phyloP scores from a whole-genome alignment of 352 stramenopile genomes.

The Pythium folliculosum region DNA sequence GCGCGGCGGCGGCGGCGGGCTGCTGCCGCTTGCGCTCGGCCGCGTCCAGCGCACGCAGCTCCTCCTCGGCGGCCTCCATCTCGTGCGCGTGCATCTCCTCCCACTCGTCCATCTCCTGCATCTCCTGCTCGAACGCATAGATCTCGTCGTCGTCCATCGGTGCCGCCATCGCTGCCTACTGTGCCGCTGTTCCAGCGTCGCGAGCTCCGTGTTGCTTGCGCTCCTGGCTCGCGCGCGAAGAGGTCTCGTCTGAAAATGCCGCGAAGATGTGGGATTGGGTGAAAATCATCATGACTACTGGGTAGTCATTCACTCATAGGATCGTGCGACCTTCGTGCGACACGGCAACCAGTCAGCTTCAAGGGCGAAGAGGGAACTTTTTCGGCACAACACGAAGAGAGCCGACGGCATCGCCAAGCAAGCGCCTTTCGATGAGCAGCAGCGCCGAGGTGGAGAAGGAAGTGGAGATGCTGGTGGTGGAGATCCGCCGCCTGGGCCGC shows the following conservation, averaged over 20 bases:
- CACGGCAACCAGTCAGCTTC: constrained; percentile 22
- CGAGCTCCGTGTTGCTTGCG: neutral
- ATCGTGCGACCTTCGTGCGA: constrained; percentile 18
- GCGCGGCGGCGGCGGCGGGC: neutral
- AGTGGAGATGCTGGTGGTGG: constrained; percentile 63
- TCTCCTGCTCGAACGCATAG: constrained; percentile 79
- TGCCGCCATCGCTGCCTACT: constrained; percentile 13
- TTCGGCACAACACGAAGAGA: neutral
- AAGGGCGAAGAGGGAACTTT: neutral
- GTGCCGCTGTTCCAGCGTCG: too few relatives aligned
- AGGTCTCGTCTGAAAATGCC: constrained; percentile 24
- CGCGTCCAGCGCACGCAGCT: constrained; percentile 56
- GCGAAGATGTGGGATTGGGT: constrained; percentile 34
- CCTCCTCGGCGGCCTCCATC: constrained; percentile 77
- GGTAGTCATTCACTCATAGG: neutral
- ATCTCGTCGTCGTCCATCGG: constrained; percentile 69
- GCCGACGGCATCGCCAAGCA: neutral
- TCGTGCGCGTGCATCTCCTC: constrained; percentile 79
- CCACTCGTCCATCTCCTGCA: constrained; percentile 81
- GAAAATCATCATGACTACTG: constrained; percentile 13
- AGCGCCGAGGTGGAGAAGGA: constrained; percentile 72
- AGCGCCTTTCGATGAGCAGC: constrained; percentile 1
- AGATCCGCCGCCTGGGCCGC: constrained; percentile 65
- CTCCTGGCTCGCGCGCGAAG: neutral
- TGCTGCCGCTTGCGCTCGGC: constrained; percentile 33